phyloP scores from a whole-genome alignment of 257 asterid genomes.

The Nicotiana noctiflora region DNA sequence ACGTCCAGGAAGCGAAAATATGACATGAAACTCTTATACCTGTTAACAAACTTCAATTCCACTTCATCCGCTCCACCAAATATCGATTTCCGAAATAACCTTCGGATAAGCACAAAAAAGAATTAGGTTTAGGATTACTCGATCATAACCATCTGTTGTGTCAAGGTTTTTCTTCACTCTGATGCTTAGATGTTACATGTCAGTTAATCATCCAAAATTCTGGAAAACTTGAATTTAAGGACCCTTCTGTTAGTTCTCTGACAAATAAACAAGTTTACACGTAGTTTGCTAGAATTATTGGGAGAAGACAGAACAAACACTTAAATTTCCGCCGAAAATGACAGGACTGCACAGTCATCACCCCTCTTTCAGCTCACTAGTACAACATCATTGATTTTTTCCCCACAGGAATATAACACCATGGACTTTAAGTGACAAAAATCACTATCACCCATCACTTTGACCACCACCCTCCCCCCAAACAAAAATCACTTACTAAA shows the following conservation, averaged over 20 bases:
- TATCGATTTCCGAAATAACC: slow-evolving; percentile 83
- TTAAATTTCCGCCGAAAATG: not conserved
- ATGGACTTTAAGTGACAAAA: not conserved
- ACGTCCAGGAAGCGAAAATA: not conserved
- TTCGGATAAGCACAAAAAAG: slow-evolving; percentile 10
- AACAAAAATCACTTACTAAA: not conserved
- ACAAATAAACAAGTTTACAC: not conserved
- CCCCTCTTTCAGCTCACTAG: not conserved
- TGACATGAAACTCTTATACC: slow-evolving; percentile 35
- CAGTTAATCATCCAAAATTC: not conserved
- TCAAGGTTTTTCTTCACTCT: not conserved
- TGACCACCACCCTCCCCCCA: not conserved
- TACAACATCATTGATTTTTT: not conserved
- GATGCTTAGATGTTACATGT: not conserved
- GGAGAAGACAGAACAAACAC: not conserved
- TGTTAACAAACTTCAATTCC: slow-evolving; percentile 82
- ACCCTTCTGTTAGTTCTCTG: not conserved
- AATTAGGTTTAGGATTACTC: not conserved
- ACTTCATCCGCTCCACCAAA: slow-evolving; percentile 98
- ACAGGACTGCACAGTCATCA: not conserved
- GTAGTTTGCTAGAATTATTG: not conserved
- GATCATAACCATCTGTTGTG: not conserved
- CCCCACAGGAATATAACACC: not conserved
- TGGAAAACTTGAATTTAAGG: not conserved
- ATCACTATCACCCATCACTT: not conserved